phyloP scores from a whole-genome alignment of 805 yeast species.

The Ogataea corticis region DNA sequence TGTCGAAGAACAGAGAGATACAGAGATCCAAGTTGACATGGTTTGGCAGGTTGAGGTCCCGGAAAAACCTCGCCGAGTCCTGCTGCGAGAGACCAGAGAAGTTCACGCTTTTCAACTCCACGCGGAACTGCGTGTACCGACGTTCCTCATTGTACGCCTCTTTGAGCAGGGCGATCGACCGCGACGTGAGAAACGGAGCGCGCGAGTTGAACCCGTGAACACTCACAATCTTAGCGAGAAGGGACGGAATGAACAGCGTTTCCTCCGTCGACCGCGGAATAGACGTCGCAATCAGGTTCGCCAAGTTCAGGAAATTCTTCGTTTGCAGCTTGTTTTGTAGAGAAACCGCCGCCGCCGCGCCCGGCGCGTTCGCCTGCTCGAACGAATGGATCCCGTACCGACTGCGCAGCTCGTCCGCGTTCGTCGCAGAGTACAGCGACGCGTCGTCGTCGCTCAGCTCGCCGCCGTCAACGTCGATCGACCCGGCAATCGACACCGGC shows the following conservation, averaged over 20 bases:
- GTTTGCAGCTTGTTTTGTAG: constrained; percentile 45
- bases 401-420: constrained; percentile 26
- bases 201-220: constrained; percentile 71
- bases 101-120: constrained; percentile 37
- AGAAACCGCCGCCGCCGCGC: constrained; percentile 69
- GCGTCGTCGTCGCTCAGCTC: constrained; percentile 51
- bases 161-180: constrained; percentile 68
- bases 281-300: constrained; percentile 65
- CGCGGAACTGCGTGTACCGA: constrained; percentile 32
- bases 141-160: constrained; percentile 42
- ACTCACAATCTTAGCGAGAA: constrained; percentile 67
- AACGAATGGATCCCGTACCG: constrained; percentile 40
- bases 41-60: constrained; percentile 45
- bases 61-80: constrained; percentile 49
- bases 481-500: constrained; percentile 68
- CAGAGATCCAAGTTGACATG: constrained; percentile 66
- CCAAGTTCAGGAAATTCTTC: constrained; percentile 45
- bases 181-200: constrained; percentile 70
- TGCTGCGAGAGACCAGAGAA: constrained; percentile 38
- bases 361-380: constrained; percentile 73
- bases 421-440: constrained; percentile 29
- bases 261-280: constrained; percentile 80
- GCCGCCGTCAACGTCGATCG: constrained; percentile 48
- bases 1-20: constrained; percentile 66
- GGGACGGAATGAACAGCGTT: constrained; percentile 70